Conservation (phyloP, 139 green algal species). For the Astrephomene gubernaculifera region DNA sequence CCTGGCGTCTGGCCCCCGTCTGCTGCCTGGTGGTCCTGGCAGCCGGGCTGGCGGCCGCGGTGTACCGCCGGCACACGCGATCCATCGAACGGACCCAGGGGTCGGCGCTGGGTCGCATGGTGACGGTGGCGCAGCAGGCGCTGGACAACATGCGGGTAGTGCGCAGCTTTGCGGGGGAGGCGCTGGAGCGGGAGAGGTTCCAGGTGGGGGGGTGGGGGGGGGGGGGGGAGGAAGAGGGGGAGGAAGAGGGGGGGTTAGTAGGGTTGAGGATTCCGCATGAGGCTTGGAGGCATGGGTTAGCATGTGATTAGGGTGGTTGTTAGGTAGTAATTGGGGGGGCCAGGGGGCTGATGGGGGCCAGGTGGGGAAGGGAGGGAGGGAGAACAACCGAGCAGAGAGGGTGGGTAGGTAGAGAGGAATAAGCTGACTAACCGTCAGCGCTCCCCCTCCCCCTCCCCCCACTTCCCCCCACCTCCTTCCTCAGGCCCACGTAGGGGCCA, state of each 20-base stretch:
- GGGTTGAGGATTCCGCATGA: too few relatives aligned
- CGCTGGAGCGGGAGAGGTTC: conserved; percentile 87
- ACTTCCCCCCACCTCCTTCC: background rate
- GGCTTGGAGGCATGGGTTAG: too few relatives aligned
- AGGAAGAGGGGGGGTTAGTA: too few relatives aligned
- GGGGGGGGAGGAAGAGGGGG: too few relatives aligned
- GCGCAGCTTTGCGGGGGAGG: conserved; percentile 78
- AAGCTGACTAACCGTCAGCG: too few relatives aligned
- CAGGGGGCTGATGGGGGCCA: background rate
- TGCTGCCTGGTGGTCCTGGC: conserved; percentile 82
- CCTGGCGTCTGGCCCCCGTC: conserved; percentile 86
- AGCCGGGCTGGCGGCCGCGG: conserved; percentile 74
- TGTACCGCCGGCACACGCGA: conserved; percentile 77
- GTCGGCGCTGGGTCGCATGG: conserved; percentile 75
- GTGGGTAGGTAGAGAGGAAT: background rate
- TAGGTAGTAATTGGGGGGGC: too few relatives aligned
- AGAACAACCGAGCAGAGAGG: background rate
- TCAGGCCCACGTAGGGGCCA: conserved; percentile 62
- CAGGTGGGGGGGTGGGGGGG: conserved; percentile 31
- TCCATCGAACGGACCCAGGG: conserved; percentile 61
- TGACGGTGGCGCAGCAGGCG: conserved; percentile 69
- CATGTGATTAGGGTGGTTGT: too few relatives aligned
- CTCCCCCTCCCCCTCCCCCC: background rate
- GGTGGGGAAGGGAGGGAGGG: background rate
- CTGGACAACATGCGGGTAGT: conserved; percentile 83